Base-by-base conservation (phyloP, 2,329 filamentous ascomycete species). In the Simplicillium aogashimaense region DNA sequence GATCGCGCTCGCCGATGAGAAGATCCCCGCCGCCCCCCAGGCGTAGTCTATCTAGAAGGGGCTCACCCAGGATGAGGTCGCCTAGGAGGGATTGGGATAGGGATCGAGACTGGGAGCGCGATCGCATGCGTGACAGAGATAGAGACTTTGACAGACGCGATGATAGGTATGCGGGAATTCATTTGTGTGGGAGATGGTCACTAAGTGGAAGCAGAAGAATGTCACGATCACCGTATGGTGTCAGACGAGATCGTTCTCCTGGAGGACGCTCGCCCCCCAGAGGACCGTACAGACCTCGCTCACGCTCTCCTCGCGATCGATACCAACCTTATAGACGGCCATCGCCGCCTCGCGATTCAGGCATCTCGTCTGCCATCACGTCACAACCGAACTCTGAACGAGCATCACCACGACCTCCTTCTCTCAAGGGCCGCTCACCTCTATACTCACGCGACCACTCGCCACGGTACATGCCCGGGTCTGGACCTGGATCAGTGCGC, bases 371-470 rank as follows among this genome's bases (percentile, higher is more conserved):
- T 4, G 63, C 66, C 14, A 60, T 75, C 3, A 65, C 65, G 33
- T 76, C 73, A 35, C 65, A 67, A 56, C 65, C 61, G 13, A 64
- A 60, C 8, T 77, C 73, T 3, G 65, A 69, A 42, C 65, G 66
- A 47, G 70, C 71, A 10, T 74, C 72, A 12, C 72, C 74, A n/a
- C 67, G 70, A 12, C 67, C 68, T 7, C 57, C 57, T 20, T 66
- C 70, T 2, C 59, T 58, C 35, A 66, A 66, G 45, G 58, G 58
- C 35, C 70, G 70, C 12, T 76, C 74, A 10, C 66, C 62, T 16
- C 61, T 62, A 39, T 56, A 63, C 37, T 67, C 70, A 11, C 66
- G 66, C 8, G 62, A 67, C 37, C 60, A 49, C 39, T 61, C 59
- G 40, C 66, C 55, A 37, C 57, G 48, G 41, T 53, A 54, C 31